Evolutionary conservation across 371 early-diverging fungal species (phyloP).

Genomic region (Mortierella sp.): DNA sequence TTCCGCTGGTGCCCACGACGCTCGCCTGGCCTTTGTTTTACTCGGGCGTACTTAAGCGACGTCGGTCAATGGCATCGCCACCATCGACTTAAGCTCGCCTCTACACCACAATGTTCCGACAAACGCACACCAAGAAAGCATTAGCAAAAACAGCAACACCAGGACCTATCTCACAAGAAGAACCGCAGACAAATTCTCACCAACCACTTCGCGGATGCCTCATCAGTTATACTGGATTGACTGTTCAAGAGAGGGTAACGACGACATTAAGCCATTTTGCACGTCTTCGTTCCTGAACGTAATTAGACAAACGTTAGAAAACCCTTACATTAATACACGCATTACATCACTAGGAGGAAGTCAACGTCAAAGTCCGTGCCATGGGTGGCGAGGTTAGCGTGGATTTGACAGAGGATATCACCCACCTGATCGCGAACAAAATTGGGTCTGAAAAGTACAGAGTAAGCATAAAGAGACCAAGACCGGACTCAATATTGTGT

Average conservation of each 20-base stretch:
- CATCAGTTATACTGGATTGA: constrained; percentile 24
- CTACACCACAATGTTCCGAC: constrained; percentile 31
- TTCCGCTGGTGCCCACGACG: too few species aligned
- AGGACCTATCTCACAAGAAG: not conserved
- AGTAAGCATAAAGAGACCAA: not conserved
- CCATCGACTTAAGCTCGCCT: too few species aligned
- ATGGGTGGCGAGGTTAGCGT: constrained; percentile 22
- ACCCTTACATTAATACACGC: not conserved
- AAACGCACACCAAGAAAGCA: constrained; percentile 16
- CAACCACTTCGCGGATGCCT: constrained; percentile 10
- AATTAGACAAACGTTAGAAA: not conserved
- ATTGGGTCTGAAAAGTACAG: constrained; percentile 20
- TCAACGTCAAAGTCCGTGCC: constrained; percentile 4
- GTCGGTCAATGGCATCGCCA: too few species aligned
- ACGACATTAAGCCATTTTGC: not conserved
- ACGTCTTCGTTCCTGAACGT: not conserved
- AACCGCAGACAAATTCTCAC: not conserved
- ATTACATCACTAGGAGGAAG: constrained; percentile 11
- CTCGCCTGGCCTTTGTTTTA: too few species aligned
- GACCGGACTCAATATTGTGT: not conserved
- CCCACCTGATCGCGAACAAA: constrained; percentile 22
- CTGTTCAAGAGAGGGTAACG: constrained; percentile 15
- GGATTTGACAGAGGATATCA: constrained; percentile 14
- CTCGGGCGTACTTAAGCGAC: too few species aligned
- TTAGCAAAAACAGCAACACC: constrained; percentile 2